These are phyloP conservation scores for Earliella scabrosa DNA, from an alignment of 1,284 basidiomycete species.

Conservation along the genomic window DNA sequence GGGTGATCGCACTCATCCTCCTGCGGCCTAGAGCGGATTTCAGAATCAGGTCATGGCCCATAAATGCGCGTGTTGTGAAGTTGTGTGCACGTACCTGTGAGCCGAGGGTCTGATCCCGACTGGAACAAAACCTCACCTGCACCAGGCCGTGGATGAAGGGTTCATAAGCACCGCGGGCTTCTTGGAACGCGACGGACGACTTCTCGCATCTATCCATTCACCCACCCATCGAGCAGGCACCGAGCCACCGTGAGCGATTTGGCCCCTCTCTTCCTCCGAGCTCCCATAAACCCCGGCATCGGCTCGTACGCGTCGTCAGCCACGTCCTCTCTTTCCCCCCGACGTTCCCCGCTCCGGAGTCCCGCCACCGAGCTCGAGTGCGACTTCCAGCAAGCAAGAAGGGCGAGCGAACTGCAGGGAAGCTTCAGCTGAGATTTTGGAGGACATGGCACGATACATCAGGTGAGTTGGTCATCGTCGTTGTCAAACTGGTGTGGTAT, in stretches of 20 bases:
- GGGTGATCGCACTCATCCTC: no score
- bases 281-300: neutral
- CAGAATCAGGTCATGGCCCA: slow-evolving; percentile 2
- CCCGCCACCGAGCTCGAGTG: neutral
- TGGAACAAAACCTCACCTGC: no score
- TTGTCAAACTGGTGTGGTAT: no score
- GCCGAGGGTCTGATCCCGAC: no score
- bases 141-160: no score
- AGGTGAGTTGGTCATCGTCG: slow-evolving; percentile 1
- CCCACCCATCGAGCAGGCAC: neutral
- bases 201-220: neutral
- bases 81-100: no score
- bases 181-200: no score
- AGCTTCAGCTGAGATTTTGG: neutral
- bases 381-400: no score
- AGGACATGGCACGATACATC: slow-evolving; percentile 9
- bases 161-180: no score
- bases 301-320: neutral
- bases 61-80: neutral
- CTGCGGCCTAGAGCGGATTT: no score
- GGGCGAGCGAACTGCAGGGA: no score
- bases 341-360: neutral
- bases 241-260: no score
- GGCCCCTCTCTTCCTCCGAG: neutral
- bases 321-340: neutral